phyloP scores from a whole-genome alignment of 176 grass and related monocot species.

The Tuctoria greenei region DNA sequence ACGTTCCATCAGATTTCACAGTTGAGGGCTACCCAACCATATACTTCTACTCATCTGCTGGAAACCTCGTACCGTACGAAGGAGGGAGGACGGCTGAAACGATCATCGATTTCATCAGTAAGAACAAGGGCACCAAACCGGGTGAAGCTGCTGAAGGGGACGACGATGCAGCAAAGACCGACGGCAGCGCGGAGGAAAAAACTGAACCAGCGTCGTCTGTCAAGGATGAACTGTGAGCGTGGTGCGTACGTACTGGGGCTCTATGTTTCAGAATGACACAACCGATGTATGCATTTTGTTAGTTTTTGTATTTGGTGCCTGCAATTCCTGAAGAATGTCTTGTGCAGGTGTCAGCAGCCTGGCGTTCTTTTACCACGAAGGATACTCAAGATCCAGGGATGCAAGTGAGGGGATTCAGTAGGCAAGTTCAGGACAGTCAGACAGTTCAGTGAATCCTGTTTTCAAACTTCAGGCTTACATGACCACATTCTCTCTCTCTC shows the following conservation, averaged over 20 bases:
- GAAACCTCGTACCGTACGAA: conserved; percentile 43
- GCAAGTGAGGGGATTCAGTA: neutral
- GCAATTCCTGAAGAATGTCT: neutral
- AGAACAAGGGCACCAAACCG: conserved; percentile 47
- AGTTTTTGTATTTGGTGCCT: neutral
- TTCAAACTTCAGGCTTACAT: neutral
- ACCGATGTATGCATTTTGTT: neutral
- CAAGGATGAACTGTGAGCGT: conserved; percentile 68
- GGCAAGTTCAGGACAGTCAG: neutral
- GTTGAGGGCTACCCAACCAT: conserved; percentile 52
- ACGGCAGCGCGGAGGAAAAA: conserved; percentile 1
- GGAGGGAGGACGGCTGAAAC: conserved; percentile 45
- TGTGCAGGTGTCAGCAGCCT: neutral
- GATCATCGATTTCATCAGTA: conserved; percentile 54
- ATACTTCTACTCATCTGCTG: conserved; percentile 50
- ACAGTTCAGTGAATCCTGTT: neutral
- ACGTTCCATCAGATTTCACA: conserved; percentile 46
- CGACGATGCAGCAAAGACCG: neutral
- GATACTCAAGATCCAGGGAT: neutral
- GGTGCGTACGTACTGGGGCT: neutral
- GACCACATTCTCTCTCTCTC: too few species aligned
- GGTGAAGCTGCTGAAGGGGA: conserved; percentile 11
- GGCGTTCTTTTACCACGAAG: neutral
- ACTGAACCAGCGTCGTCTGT: conserved; percentile 24
- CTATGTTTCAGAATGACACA: neutral